Evolutionary conservation across 1,139 yeast genomes (phyloP), one percentile per base, ranked within the genome.

Genomic region (Saccharomyces hybrid): DNA sequence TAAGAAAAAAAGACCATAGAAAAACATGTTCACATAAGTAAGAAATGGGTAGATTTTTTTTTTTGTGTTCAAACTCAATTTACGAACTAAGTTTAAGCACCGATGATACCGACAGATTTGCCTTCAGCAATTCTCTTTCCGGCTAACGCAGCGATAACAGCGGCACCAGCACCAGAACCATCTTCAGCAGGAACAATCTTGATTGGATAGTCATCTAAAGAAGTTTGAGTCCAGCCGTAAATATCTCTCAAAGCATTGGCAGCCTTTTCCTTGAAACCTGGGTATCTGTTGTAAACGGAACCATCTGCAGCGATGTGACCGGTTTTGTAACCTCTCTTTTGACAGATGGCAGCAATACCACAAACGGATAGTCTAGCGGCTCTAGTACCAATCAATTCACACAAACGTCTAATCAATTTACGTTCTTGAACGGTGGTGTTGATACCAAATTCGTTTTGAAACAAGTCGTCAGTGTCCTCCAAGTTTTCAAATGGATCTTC

Each of bases 91-190:
- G 49, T 53, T 54, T 58, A 59, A 53, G 62, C 61, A 55, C 57
- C 62, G 34, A 59, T 53, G 52, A 79, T 72, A 69, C 97, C 97
- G 54, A 89, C 91, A 59, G 93, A 82, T 65, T 79, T 75, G 50
- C 90, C 90, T 55, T 79, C 76, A 53, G 76, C 75, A 66, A 87
- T 75, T 75, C 98, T 84, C 72, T 82, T 76, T 72, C 84, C 82
- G 54, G 97, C 88, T 73, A 91, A 80, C 55, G 97, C 97, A 54
- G 98, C 97, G 74, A 91, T 90, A 63, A 93, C 81, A 52, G 98
- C 99, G 54, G 98, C 98, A 68, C 98, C 98, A 48, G 88, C 98
- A 75, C 98, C 98, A 53, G 95, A 85, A 63, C 99, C 99, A 75
- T 93, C 98, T 75, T 91, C 97, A 60, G 98, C 97, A 55, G 91